These are phyloP conservation scores for Xylariaceae sp. DNA, from an alignment of 2,329 filamentous ascomycete genomes.

Conservation along the genomic window DNA sequence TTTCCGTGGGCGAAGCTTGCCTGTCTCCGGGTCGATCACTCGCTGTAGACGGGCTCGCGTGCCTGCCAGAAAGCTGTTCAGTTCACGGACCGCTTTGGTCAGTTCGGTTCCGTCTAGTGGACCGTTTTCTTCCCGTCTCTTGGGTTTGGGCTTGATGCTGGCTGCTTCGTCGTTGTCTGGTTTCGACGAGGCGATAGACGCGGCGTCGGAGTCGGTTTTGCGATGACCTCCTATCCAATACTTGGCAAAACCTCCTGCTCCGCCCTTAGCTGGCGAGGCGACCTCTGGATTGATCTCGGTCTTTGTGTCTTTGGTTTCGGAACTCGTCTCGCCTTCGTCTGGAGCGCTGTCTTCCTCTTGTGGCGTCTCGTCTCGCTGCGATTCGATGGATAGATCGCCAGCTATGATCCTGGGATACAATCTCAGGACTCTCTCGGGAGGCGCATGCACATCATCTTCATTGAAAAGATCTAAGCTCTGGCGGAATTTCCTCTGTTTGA, in stretches of 20 bases:
- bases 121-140: slow-evolving; percentile 45
- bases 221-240: slow-evolving; percentile 45
- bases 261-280: slow-evolving; percentile 35
- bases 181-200: slow-evolving; percentile 57
- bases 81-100: slow-evolving; percentile 71
- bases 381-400: slow-evolving; percentile 67
- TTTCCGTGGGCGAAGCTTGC: slow-evolving; percentile 54
- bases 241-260: slow-evolving; percentile 47
- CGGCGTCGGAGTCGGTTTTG: slow-evolving; percentile 48
- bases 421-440: slow-evolving; percentile 81
- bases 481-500: slow-evolving; percentile 76
- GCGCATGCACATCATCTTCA: slow-evolving; percentile 77
- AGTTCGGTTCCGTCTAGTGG: slow-evolving; percentile 77
- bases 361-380: slow-evolving; percentile 41
- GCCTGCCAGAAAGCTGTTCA: slow-evolving; percentile 85
- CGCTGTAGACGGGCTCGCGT: slow-evolving; percentile 66
- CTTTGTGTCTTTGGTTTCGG: slow-evolving; percentile 31
- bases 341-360: slow-evolving; percentile 40
- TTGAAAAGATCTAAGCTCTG: slow-evolving; percentile 86
- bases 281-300: slow-evolving; percentile 22
- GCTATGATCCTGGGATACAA: slow-evolving; percentile 82
- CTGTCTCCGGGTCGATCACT: slow-evolving; percentile 59
- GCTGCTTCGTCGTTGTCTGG: slow-evolving; percentile 50
- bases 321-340: slow-evolving; percentile 32
- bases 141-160: slow-evolving; percentile 47